Evolutionary conservation across 768 basidiomycete species (phyloP).

Genomic region (Goffeauzyma gilvescens): DNA sequence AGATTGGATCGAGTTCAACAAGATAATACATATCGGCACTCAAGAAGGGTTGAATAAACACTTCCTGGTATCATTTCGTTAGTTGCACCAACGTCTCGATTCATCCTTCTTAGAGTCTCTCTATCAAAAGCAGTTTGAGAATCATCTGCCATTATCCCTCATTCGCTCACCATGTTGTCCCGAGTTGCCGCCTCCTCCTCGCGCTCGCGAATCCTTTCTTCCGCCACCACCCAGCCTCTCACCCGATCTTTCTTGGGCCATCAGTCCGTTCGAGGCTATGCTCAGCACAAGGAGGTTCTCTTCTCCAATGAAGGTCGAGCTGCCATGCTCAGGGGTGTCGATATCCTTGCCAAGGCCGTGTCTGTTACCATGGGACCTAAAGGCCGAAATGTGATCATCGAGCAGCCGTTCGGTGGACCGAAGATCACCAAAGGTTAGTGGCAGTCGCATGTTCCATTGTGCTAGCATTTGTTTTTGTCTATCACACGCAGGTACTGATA

Average conservation of each 20-base stretch:
- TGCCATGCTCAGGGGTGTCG: slow-evolving; percentile 83
- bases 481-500: neutral
- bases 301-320: slow-evolving; percentile 91
- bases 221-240: slow-evolving; percentile 14
- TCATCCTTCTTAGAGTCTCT: too few relatives aligned
- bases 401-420: slow-evolving; percentile 41
- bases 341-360: slow-evolving; percentile 90
- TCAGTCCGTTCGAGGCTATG: slow-evolving; percentile 21
- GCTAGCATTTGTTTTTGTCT: neutral
- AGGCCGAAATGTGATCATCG: slow-evolving; percentile 96
- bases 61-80: too few relatives aligned
- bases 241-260: slow-evolving; percentile 22
- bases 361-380: slow-evolving; percentile 92
- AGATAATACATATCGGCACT: too few relatives aligned
- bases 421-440: slow-evolving; percentile 84
- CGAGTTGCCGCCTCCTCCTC: slow-evolving; percentile 1
- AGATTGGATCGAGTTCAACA: too few relatives aligned
- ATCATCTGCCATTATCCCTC: too few relatives aligned
- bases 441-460: neutral
- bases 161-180: slow-evolving; percentile 11
- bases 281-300: slow-evolving; percentile 75
- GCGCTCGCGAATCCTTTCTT: too few relatives aligned
- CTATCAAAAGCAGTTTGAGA: too few relatives aligned
- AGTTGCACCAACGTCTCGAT: too few relatives aligned
- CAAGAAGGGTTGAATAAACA: too few relatives aligned